Conservation (phyloP, 441 rosid genomes). For the Viola pubescens region DNA sequence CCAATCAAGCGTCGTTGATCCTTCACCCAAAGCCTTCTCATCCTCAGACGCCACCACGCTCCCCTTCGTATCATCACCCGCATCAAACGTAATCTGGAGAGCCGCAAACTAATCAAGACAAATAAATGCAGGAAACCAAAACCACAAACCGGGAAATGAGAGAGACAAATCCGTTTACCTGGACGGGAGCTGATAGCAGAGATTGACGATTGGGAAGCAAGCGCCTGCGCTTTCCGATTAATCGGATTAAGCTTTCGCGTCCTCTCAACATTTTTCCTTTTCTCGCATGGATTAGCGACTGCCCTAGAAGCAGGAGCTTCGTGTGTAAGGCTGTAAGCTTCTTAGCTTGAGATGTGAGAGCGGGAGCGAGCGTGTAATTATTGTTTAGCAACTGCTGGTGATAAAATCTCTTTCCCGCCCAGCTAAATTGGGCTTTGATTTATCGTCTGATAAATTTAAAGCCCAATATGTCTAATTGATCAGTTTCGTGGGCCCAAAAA, state of each 20-base stretch:
- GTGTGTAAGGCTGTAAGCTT: neutral
- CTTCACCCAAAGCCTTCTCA: neutral
- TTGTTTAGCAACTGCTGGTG: neutral
- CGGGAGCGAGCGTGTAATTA: no score
- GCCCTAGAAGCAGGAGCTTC: neutral
- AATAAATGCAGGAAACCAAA: neutral
- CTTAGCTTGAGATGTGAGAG: neutral
- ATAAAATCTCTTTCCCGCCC: neutral
- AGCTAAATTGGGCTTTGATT: neutral
- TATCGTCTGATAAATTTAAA: no score
- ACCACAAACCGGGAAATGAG: neutral
- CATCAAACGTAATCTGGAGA: neutral
- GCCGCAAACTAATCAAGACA: neutral
- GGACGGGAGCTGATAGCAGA: slow-evolving; percentile 23
- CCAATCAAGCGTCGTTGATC: slow-evolving; percentile 14
- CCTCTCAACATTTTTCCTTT: slow-evolving; percentile 44
- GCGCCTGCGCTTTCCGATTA: slow-evolving; percentile 69
- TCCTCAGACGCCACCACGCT: slow-evolving; percentile 10
- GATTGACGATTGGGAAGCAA: slow-evolving; percentile 49
- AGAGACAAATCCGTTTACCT: neutral
- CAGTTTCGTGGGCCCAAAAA: no score
- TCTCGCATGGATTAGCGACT: neutral
- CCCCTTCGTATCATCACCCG: neutral
- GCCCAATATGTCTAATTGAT: no score
- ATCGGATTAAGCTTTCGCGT: slow-evolving; percentile 55